Evolutionary conservation across 305 asterid genomes (phyloP), one percentile per base, ranked within the genome.

Genomic region (Fraxinus xanthoxyloides): DNA sequence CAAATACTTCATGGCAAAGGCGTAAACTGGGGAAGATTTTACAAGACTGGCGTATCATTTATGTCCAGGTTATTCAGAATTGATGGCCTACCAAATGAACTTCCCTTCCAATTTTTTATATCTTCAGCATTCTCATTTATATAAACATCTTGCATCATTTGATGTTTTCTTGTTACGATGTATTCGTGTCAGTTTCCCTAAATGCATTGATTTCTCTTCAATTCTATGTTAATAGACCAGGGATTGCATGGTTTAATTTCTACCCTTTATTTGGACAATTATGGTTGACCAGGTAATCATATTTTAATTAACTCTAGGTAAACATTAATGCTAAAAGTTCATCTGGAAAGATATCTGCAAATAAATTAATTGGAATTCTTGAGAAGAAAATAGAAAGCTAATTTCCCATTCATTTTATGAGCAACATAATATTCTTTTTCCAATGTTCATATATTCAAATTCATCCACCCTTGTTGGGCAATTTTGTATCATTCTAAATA

Each of bases 1-100:
- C 99, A 34, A 96, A 96, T 87, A 86, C 93, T 83, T 94, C 99
- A 72, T 96, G 99, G 99, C 99, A 94, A 88, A 86, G 99, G 84
- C 99, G 99, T 83, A 94, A 96, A 88, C 98, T 96, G 81, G 99
- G 99, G 86, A 96, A 96, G 88, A 90, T 92, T 79, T 88, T 96
- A 85, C 99, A 96, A 89, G 99, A 96, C 86, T 96, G 99, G 99
- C 98, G 96, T 70, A 90, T 96, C 87, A 87, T 93, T 84, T 91
- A 90, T 80, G 91, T 94, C 79, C 99, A 96, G 98, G 99, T 96
- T 77, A 82, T 88, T 28, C 79, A 21, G 72, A 65, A 28, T 38
- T 46, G 23, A 56, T 81, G 61, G 38, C 67, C 72, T 4, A 61
- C 79, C 48, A 48, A 73, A 80, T 69, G 75, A 85, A 69, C 75